Conservation (phyloP, 2,329 filamentous ascomycete species). For the Colletotrichum sojae region DNA sequence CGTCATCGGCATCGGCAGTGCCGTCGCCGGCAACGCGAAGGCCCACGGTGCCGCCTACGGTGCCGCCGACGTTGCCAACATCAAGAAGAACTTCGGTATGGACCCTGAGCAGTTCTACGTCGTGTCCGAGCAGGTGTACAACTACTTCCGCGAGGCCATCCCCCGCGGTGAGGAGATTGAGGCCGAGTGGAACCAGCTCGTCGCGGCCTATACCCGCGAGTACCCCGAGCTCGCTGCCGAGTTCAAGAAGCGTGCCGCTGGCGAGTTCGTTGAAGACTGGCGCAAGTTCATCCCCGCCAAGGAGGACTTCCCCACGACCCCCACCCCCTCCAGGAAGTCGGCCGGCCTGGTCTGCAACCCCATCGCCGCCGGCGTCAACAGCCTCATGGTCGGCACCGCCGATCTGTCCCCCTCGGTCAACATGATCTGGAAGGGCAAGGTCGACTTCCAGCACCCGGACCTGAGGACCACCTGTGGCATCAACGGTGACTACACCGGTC, state of each 20-base stretch:
- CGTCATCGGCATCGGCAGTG: slow-evolving; percentile 68
- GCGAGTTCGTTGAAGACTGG: slow-evolving; percentile 64
- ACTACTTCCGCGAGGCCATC: slow-evolving; percentile 64
- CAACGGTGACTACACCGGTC: slow-evolving; percentile 67
- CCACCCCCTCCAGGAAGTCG: slow-evolving; percentile 65
- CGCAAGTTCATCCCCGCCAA: slow-evolving; percentile 61
- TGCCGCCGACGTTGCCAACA: slow-evolving; percentile 62
- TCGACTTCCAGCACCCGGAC: slow-evolving; percentile 63
- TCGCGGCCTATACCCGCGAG: slow-evolving; percentile 58
- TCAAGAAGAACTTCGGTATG: slow-evolving; percentile 52
- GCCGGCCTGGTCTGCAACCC: slow-evolving; percentile 65
- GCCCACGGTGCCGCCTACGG: slow-evolving; percentile 73
- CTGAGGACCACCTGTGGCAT: slow-evolving; percentile 60
- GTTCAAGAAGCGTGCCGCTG: slow-evolving; percentile 62
- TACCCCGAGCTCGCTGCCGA: slow-evolving; percentile 66
- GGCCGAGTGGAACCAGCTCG: slow-evolving; percentile 60
- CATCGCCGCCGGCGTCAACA: slow-evolving; percentile 60
- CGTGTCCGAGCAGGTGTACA: slow-evolving; percentile 60
- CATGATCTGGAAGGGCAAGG: slow-evolving; percentile 68
- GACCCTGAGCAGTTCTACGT: slow-evolving; percentile 54
- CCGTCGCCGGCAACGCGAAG: slow-evolving; percentile 63
- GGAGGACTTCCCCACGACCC: slow-evolving; percentile 58
- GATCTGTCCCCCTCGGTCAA: slow-evolving; percentile 68
- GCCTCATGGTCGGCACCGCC: slow-evolving; percentile 68
- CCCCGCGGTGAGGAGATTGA: slow-evolving; percentile 60